These are phyloP conservation scores for Colletotrichum gloeosporioides DNA, from an alignment of 2,329 filamentous ascomycete species.

Conservation along the genomic window DNA sequence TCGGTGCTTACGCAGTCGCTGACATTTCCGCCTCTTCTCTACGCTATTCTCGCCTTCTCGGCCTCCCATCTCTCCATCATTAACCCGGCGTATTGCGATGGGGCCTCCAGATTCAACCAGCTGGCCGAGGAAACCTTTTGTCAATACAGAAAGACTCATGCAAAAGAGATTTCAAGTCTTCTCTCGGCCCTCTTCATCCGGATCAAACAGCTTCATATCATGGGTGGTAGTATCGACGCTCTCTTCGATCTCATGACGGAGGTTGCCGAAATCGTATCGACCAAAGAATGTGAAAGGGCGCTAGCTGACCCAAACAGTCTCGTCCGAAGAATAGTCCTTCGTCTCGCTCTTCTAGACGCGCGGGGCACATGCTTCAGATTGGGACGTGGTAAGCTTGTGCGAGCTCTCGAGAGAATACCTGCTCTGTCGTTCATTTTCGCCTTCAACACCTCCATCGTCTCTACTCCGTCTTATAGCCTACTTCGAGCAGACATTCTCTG, in stretches of 20 bases:
- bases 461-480: background rate
- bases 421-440: background rate
- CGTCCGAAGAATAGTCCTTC: background rate
- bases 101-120: background rate
- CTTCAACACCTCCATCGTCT: background rate
- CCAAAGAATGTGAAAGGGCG: background rate
- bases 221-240: background rate
- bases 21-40: background rate
- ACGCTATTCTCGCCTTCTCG: background rate
- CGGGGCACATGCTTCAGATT: background rate
- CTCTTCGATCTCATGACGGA: background rate
- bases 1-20: background rate
- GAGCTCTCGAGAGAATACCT: background rate
- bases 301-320: background rate
- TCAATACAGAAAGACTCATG: fast-evolving
- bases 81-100: background rate
- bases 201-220: background rate
- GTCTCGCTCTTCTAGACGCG: background rate
- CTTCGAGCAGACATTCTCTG: background rate
- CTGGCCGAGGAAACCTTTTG: background rate
- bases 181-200: background rate
- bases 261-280: background rate
- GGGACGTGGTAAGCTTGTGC: background rate
- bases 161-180: background rate
- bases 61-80: background rate